phyloP scores from a whole-genome alignment of 2,329 filamentous ascomycete genomes.

The Aspergillus tubingensis region DNA sequence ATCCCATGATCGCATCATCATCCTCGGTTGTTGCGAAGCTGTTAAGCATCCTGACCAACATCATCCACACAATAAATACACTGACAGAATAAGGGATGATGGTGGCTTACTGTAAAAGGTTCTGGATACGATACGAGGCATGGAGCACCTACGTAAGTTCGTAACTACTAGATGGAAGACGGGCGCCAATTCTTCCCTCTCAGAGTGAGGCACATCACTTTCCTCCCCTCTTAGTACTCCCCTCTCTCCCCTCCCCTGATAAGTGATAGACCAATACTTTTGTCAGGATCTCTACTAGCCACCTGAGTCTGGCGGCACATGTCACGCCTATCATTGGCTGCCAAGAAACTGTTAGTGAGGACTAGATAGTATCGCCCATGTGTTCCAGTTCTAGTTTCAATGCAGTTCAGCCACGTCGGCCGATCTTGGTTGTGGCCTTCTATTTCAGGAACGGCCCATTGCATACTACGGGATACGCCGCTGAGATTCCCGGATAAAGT shows the following conservation, averaged over 20 bases:
- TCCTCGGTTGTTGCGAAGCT: neutral
- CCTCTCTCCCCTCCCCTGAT: neutral
- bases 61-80: too few species aligned
- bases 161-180: neutral
- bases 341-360: neutral
- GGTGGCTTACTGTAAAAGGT: too few species aligned
- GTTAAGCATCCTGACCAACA: neutral
- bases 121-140: neutral
- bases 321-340: constrained; percentile 7
- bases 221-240: neutral
- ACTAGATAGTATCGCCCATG: neutral
- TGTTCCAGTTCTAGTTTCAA: neutral
- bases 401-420: constrained; percentile 3
- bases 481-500: neutral
- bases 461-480: neutral
- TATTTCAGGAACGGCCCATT: neutral
- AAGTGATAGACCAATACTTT: constrained; percentile 1
- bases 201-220: too few species aligned
- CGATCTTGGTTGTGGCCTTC: neutral
- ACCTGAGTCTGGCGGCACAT: constrained; percentile 3
- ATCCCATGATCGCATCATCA: neutral
- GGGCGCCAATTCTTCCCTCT: neutral
- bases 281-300: neutral
- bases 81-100: too few species aligned
- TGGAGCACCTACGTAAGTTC: neutral